Evolutionary conservation across 306 rosid genomes (phyloP).

Genomic region (Astragalus glycyphyllos): DNA sequence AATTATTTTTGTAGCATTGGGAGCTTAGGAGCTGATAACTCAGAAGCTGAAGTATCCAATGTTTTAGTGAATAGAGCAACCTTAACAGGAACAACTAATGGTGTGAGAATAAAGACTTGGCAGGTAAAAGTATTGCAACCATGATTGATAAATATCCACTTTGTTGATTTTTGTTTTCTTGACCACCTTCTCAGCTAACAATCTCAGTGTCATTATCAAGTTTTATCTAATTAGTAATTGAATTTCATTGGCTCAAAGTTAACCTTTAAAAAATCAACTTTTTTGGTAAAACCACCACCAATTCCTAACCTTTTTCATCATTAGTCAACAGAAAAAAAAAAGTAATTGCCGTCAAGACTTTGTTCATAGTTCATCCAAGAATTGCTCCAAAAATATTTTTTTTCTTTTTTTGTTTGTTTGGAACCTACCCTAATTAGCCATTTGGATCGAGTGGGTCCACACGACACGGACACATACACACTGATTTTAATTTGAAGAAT

Average conservation of each 20-base stretch:
- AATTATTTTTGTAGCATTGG: slow-evolving; percentile 64
- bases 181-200: slow-evolving; percentile 22
- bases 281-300: background rate
- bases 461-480: too few species aligned
- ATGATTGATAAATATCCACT: slow-evolving; percentile 31
- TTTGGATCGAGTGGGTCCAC: too few species aligned
- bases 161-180: slow-evolving; percentile 20
- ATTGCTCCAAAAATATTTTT: background rate
- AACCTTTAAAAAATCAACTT: slow-evolving; percentile 2
- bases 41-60: slow-evolving; percentile 71
- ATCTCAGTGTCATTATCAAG: background rate
- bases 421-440: too few species aligned
- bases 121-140: slow-evolving; percentile 58
- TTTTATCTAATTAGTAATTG: slow-evolving; percentile 3
- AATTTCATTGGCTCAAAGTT: slow-evolving; percentile 4
- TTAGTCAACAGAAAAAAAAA: too few species aligned
- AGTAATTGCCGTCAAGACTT: too few species aligned
- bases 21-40: slow-evolving; percentile 75
- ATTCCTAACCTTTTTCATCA: too few species aligned
- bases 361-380: background rate
- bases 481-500: too few species aligned
- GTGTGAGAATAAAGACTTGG: slow-evolving; percentile 92
- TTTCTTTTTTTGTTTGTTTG: too few species aligned
- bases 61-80: slow-evolving; percentile 65
- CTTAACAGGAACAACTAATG: slow-evolving; percentile 73